Base-by-base conservation (phyloP, 106 monocot genomes). In the Dioscorea dumetorum region DNA sequence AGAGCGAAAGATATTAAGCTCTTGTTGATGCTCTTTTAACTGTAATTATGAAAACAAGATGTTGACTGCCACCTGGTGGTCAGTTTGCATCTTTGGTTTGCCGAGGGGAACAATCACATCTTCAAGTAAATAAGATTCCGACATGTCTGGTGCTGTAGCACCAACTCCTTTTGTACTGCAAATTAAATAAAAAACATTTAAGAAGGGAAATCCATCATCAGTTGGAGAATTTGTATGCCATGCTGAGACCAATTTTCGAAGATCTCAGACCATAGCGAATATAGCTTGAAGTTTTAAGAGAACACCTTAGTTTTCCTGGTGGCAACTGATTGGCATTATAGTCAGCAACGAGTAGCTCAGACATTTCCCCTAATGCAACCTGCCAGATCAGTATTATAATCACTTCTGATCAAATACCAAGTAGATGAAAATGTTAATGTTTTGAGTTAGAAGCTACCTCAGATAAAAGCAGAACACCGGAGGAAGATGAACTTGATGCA, bases 331-430 rank as follows among this genome's bases (percentile, higher is more conserved):
- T 70, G 50, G 91, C 91, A 64, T 91, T 33, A 64, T 84, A 87
- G 61, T 97, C 72, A 69, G 76, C 70, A 74, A 57, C 0, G 16
- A 73, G 73, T 20, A 82, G 76, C 72, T 97, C 86, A 61, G 69
- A 73, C 88, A 97, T 91, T 60, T 88, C 86, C 67, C 95, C 95
- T 67, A 97, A 79, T 59, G 95, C 95, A 72, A 97, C 95, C 95
- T 97, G 75, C 24, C 68, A 60, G 20, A 2, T 12, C 68, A 12
- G 69, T 2, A 15, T 57, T 34, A 19, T 21, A 23, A 59, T 22
- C n/a, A 59, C 4, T 59, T 22, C 22, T 7, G 51, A 22, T 59
- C 60, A 22, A 12, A 21, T 16, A 16, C 12, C 12, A 28, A 12
- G 3, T 24, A 21, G 15, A 14, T 18, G 9, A 32, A 64, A 11